phyloP scores from a whole-genome alignment of 2,329 filamentous ascomycete genomes.

The Nigrograna mackinnonii region DNA sequence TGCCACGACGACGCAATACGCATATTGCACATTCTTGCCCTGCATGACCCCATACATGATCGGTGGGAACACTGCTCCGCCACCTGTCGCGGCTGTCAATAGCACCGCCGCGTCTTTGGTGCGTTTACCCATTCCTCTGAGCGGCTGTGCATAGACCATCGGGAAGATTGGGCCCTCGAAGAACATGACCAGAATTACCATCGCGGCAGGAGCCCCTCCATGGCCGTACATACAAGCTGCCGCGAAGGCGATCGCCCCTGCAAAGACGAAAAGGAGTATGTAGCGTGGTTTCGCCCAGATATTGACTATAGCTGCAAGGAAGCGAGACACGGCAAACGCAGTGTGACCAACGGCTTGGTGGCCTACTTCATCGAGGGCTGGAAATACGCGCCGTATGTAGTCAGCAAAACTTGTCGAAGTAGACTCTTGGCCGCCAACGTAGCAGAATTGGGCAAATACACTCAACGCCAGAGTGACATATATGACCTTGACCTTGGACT shows the following conservation, averaged over 20 bases:
- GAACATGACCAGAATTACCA: slow-evolving; percentile 58
- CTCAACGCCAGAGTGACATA: slow-evolving; percentile 61
- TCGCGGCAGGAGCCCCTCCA: slow-evolving; percentile 48
- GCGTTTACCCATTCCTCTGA: slow-evolving; percentile 61
- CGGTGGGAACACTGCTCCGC: slow-evolving; percentile 60
- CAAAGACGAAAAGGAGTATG: slow-evolving; percentile 58
- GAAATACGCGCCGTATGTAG: slow-evolving; percentile 47
- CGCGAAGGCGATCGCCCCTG: slow-evolving; percentile 56
- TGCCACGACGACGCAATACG: slow-evolving; percentile 58
- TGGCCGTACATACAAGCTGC: slow-evolving; percentile 53
- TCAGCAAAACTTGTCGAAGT: slow-evolving; percentile 52
- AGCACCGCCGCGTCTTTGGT: slow-evolving; percentile 61
- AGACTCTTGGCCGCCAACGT: slow-evolving; percentile 64
- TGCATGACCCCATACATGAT: slow-evolving; percentile 54
- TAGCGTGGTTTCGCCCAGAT: slow-evolving; percentile 61
- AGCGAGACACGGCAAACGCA: slow-evolving; percentile 62
- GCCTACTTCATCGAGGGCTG: slow-evolving; percentile 41
- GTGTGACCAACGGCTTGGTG: slow-evolving; percentile 60
- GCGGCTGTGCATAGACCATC: slow-evolving; percentile 60
- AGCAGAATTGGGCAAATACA: slow-evolving; percentile 61
- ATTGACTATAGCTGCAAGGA: slow-evolving; percentile 57
- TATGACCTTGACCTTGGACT: slow-evolving; percentile 51
- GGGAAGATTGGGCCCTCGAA: slow-evolving; percentile 65
- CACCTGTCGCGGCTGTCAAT: slow-evolving; percentile 58
- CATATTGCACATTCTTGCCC: slow-evolving; percentile 47